Evolutionary conservation across 2,329 filamentous ascomycete species (phyloP).

Genomic region (Conoideocrella luteorostrata): DNA sequence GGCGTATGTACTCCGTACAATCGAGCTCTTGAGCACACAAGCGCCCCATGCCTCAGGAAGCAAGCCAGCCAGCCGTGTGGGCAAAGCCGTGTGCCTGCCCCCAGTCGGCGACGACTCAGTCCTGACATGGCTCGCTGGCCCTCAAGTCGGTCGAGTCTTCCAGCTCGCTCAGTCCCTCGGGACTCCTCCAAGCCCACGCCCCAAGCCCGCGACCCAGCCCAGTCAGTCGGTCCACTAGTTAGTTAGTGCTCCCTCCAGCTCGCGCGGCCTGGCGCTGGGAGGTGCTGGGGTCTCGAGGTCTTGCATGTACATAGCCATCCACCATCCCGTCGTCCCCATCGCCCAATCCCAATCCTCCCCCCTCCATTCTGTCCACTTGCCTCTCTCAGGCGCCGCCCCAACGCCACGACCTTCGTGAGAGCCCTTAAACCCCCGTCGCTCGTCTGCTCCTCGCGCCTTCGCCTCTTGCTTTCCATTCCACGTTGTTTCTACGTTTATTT

Average conservation of each 20-base stretch:
- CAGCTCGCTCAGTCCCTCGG: slow-evolving; percentile 4
- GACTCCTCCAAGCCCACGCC: not conserved
- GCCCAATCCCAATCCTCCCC: too few relatives aligned
- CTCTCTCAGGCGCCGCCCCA: slow-evolving; percentile 12
- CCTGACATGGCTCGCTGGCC: not conserved
- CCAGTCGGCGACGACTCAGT: slow-evolving; percentile 3
- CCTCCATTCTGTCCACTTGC: not conserved
- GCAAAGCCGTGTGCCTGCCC: not conserved
- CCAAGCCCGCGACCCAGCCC: too few relatives aligned
- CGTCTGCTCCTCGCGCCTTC: slow-evolving; percentile 9
- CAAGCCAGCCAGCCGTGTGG: not conserved
- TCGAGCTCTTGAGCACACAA: too few relatives aligned
- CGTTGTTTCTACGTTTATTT: slow-evolving; percentile 16
- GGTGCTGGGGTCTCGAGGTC: too few relatives aligned
- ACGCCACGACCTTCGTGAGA: slow-evolving; percentile 17
- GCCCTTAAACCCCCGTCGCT: slow-evolving; percentile 13
- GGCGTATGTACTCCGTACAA: too few relatives aligned
- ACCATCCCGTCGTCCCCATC: not conserved
- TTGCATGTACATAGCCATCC: too few relatives aligned
- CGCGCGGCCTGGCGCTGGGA: too few relatives aligned
- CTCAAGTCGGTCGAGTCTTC: too few relatives aligned
- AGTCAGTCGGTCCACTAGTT: too few relatives aligned
- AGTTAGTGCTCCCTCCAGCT: too few relatives aligned
- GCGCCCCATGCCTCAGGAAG: not conserved
- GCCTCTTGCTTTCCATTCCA: slow-evolving; percentile 12